Evolutionary conservation across 2,329 filamentous ascomycete species (phyloP).

Genomic region (Pseudocercospora eumusae): DNA sequence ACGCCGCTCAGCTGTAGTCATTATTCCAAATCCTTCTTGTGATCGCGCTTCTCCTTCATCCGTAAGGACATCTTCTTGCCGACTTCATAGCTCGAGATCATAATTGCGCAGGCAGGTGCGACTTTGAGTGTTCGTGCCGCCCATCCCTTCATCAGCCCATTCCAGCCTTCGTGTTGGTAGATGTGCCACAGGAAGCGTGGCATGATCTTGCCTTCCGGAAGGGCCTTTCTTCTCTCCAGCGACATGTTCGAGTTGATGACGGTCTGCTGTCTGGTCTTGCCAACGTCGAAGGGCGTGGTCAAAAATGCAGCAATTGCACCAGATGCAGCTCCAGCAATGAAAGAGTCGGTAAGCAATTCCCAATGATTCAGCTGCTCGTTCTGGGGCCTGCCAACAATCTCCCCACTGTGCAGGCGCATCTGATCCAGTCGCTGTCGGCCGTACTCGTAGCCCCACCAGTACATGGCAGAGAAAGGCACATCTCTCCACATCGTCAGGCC

Average conservation of each 20-base stretch:
- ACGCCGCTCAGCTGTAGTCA: not conserved
- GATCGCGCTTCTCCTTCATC: conserved; percentile 62
- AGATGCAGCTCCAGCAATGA: conserved; percentile 78
- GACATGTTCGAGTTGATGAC: conserved; percentile 59
- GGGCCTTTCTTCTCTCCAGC: conserved; percentile 43
- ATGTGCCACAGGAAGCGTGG: conserved; percentile 85
- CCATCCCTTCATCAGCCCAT: conserved; percentile 88
- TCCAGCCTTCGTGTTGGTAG: conserved; percentile 76
- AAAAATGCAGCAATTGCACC: conserved; percentile 83
- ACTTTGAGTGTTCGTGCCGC: conserved; percentile 90
- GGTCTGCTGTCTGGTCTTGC: conserved; percentile 92
- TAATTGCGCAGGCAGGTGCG: conserved; percentile 94
- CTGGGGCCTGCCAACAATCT: conserved; percentile 27
- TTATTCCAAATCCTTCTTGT: conserved; percentile 9
- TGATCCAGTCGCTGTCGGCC: conserved; percentile 72
- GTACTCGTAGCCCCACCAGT: conserved; percentile 97
- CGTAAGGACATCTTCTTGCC: conserved; percentile 83
- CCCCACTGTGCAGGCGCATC: conserved; percentile 55
- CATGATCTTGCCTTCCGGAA: conserved; percentile 77
- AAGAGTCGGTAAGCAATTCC: conserved; percentile 84
- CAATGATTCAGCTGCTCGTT: conserved; percentile 58
- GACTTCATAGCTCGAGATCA: conserved; percentile 98
- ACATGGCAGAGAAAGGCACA: conserved; percentile 93
- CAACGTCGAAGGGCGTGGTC: conserved; percentile 95
- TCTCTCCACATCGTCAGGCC: conserved; percentile 93